Evolutionary conservation across 2,329 filamentous ascomycete species (phyloP).

Genomic region (Cladosporium velox): DNA sequence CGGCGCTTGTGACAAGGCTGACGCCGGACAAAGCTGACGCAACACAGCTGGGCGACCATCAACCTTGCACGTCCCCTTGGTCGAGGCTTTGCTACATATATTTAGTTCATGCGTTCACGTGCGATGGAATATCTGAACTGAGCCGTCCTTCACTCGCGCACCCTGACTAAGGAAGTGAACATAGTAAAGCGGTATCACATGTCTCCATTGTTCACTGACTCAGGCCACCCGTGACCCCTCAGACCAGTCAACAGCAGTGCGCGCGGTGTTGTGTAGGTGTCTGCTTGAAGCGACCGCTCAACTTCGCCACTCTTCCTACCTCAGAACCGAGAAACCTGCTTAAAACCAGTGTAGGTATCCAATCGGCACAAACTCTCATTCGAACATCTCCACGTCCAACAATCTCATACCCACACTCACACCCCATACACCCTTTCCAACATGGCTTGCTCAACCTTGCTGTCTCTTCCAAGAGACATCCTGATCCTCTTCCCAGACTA

Average conservation of each 20-base stretch:
- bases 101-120: neutral
- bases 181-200: neutral
- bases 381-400: neutral
- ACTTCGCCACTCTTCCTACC: neutral
- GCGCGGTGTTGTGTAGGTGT: neutral
- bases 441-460: constrained; percentile 13
- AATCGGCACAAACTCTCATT: neutral
- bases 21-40: neutral
- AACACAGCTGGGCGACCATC: neutral
- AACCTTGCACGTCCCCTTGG: neutral
- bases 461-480: constrained; percentile 26
- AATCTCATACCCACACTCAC: neutral
- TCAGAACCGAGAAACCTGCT: neutral
- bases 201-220: neutral
- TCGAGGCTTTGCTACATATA: neutral
- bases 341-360: neutral
- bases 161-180: neutral
- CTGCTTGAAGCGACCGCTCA: neutral
- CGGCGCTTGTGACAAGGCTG: neutral
- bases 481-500: constrained; percentile 27
- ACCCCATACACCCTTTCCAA: neutral
- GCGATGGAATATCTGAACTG: neutral
- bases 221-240: neutral
- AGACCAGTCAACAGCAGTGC: too few relatives aligned
- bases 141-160: neutral